Percentiles rank a stretch among this genome's conserved stretches.
Evolutionary conservation across 2,329 filamentous ascomycete species (phyloP).

Genomic region (Diaporthe caulivora): DNA sequence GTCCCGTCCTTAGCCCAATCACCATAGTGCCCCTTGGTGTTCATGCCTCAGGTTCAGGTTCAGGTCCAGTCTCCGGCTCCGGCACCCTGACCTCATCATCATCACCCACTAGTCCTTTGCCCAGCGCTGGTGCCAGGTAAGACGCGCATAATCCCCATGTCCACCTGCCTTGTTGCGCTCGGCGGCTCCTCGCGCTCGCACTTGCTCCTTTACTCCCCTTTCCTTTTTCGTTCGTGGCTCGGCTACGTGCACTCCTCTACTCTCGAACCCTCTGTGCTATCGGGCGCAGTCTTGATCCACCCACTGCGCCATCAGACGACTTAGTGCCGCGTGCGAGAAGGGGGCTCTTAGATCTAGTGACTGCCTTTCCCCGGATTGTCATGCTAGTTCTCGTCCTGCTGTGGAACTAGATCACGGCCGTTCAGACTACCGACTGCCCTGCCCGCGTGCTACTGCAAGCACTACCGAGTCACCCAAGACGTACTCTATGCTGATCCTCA

Average conservation of each 20-base stretch:
- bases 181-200: slow-evolving; percentile 11
- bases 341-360: not conserved
- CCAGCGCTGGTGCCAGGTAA: slow-evolving; percentile 43
- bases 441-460: slow-evolving; percentile 31
- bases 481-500: slow-evolving; percentile 49
- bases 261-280: slow-evolving; percentile 11
- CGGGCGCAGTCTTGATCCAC: slow-evolving; percentile 12
- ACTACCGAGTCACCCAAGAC: slow-evolving; percentile 34
- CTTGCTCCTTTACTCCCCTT: not conserved
- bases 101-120: slow-evolving; percentile 37
- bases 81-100: slow-evolving; percentile 32
- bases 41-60: slow-evolving; percentile 37
- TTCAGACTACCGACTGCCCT: slow-evolving; percentile 30
- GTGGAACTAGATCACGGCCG: slow-evolving; percentile 47
- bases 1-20: slow-evolving; percentile 42
- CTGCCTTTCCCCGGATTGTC: slow-evolving; percentile 34
- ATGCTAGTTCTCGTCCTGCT: slow-evolving; percentile 42
- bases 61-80: slow-evolving; percentile 26
- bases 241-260: slow-evolving; percentile 18
- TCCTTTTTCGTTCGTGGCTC: slow-evolving; percentile 23
- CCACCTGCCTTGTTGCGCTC: not conserved
- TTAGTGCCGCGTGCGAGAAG: slow-evolving; percentile 17
- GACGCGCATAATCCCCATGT: slow-evolving; percentile 30
- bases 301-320: slow-evolving; percentile 5
- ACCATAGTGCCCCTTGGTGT: slow-evolving; percentile 46